Evolutionary conservation across 352 stramenopile species (phyloP).

Genomic region (Phytopythium vexans): DNA sequence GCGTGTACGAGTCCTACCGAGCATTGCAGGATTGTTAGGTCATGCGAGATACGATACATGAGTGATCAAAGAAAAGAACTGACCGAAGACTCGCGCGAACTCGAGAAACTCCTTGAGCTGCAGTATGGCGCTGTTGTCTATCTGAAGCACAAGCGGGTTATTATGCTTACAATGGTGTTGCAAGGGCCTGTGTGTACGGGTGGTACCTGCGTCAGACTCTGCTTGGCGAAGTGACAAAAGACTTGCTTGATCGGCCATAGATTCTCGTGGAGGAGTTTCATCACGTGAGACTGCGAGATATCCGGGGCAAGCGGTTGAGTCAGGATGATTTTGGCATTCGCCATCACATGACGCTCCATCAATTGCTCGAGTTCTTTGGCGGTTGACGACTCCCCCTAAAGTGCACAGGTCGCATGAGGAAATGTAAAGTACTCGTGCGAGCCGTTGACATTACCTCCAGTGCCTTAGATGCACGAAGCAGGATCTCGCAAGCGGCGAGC

Average conservation of each 20-base stretch:
- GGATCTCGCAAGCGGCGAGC: slow-evolving; percentile 39
- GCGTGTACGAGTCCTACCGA: slow-evolving; percentile 44
- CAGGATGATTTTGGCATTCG: slow-evolving; percentile 48
- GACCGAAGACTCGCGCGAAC: slow-evolving; percentile 70
- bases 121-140: slow-evolving; percentile 47
- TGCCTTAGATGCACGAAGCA: slow-evolving; percentile 33
- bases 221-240: slow-evolving; percentile 68
- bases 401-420: background rate
- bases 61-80: slow-evolving; percentile 8
- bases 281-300: slow-evolving; percentile 60
- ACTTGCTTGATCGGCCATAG: slow-evolving; percentile 77
- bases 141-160: slow-evolving; percentile 12
- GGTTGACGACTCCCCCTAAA: slow-evolving; percentile 8
- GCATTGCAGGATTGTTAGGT: background rate
- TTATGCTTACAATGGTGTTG: background rate
- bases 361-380: slow-evolving; percentile 35
- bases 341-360: slow-evolving; percentile 47
- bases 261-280: slow-evolving; percentile 63
- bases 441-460: slow-evolving; percentile 15
- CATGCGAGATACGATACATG: background rate
- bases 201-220: slow-evolving; percentile 51
- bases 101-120: slow-evolving; percentile 64
- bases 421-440: background rate
- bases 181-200: background rate
- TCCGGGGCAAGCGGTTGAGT: slow-evolving; percentile 65